Evolutionary conservation across 2,329 filamentous ascomycete genomes (phyloP).

Genomic region (Cytospora schulzeri): DNA sequence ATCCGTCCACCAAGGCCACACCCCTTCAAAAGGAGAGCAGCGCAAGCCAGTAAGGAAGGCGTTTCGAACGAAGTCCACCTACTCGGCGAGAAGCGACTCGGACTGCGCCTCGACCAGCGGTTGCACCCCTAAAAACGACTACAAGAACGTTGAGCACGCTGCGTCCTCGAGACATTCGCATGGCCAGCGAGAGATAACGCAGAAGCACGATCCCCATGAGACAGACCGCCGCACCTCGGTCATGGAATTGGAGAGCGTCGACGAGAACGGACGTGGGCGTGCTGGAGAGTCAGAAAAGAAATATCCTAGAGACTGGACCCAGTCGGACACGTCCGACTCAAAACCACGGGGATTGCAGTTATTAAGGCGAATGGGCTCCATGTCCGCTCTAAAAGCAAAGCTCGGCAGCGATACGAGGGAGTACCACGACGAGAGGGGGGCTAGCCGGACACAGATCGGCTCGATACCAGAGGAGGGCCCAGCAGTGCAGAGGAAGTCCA

Average conservation of each 20-base stretch:
- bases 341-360: background rate
- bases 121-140: conserved; percentile 1
- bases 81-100: background rate
- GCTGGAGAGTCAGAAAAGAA: background rate
- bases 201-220: background rate
- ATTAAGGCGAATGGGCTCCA: conserved; percentile 1
- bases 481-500: background rate
- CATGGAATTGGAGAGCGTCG: conserved; percentile 8
- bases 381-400: conserved; percentile 5
- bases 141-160: background rate
- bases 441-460: background rate
- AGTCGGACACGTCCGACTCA: background rate
- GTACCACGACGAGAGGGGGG: background rate
- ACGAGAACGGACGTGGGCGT: conserved; percentile 1
- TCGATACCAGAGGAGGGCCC: background rate
- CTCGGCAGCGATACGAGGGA: background rate
- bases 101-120: background rate
- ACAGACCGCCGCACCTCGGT: conserved; percentile 1
- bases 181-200: background rate
- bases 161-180: background rate
- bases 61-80: conserved; percentile 3
- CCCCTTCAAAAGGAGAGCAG: background rate
- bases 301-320: conserved; percentile 1
- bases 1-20: background rate
- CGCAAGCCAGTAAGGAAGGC: conserved; percentile 7